A percentile compares a stretch with the other conserved stretches of the same genome.
These are phyloP conservation scores for Aureobasidium sp. DNA, from an alignment of 2,329 filamentous ascomycete genomes.

Conservation along the genomic window DNA sequence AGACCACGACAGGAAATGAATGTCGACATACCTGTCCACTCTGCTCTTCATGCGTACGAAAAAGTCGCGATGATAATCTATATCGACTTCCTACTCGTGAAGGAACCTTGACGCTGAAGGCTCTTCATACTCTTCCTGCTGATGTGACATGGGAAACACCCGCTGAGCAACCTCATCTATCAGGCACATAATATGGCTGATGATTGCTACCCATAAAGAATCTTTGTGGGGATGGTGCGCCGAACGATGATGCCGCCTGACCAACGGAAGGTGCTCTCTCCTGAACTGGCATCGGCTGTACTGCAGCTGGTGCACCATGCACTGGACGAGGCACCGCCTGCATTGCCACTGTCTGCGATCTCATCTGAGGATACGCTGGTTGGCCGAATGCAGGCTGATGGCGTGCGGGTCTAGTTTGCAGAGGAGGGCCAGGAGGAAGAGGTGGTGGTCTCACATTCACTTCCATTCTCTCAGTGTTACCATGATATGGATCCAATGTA, in stretches of 20 bases:
- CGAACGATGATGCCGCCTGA: conserved; percentile 17
- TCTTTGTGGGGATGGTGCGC: conserved; percentile 9
- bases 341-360: conserved; percentile 1
- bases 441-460: background rate
- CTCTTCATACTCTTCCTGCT: background rate
- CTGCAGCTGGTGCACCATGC: conserved; percentile 26
- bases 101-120: background rate
- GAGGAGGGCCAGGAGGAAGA: background rate
- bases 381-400: conserved; percentile 9
- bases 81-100: background rate
- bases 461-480: background rate
- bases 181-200: background rate
- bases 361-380: conserved; percentile 8
- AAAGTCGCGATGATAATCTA: background rate
- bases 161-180: background rate
- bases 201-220: background rate
- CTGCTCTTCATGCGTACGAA: background rate
- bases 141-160: background rate
- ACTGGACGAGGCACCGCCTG: conserved; percentile 15
- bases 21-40: background rate
- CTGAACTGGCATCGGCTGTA: conserved; percentile 24
- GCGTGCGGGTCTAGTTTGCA: background rate
- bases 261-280: conserved; percentile 26
- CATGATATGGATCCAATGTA: background rate
- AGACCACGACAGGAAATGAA: no score